Conservation (phyloP, 768 basidiomycete species). For the Suillus alpinus region DNA sequence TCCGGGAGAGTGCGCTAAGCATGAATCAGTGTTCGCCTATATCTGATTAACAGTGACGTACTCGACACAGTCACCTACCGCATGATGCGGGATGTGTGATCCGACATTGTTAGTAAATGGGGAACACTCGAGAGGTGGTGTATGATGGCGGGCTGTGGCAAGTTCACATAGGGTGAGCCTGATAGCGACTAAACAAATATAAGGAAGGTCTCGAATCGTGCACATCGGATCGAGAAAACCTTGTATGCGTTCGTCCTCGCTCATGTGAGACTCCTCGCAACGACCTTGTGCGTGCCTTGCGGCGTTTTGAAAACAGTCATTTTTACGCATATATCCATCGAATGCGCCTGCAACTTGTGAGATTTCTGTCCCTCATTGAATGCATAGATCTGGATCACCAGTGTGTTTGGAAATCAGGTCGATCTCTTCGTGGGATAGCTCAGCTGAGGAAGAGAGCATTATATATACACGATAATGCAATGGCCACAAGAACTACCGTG, state of each 20-base stretch:
- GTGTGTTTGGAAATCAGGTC: constrained; percentile 5
- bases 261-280: constrained; percentile 57
- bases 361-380: background rate
- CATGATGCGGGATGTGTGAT: constrained; percentile 12
- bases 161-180: constrained; percentile 78
- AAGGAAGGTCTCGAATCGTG: background rate
- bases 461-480: background rate
- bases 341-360: constrained; percentile 34
- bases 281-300: constrained; percentile 43
- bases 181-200: constrained; percentile 55
- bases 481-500: background rate
- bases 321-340: constrained; percentile 41
- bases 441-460: background rate
- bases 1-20: constrained; percentile 65
- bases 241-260: constrained; percentile 59
- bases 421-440: constrained; percentile 7
- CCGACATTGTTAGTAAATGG: constrained; percentile 11
- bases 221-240: constrained; percentile 35
- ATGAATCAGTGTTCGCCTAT: constrained; percentile 4
- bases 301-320: constrained; percentile 64
- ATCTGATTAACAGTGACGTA: constrained; percentile 22
- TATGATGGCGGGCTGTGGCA: constrained; percentile 67
- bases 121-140: constrained; percentile 64
- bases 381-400: background rate
- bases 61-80: constrained; percentile 53